A percentile compares a stretch with the other conserved stretches of the same genome.
These are phyloP conservation scores for Kazachstania psychrophila DNA, from an alignment of 805 yeast genomes.

Conservation along the genomic window DNA sequence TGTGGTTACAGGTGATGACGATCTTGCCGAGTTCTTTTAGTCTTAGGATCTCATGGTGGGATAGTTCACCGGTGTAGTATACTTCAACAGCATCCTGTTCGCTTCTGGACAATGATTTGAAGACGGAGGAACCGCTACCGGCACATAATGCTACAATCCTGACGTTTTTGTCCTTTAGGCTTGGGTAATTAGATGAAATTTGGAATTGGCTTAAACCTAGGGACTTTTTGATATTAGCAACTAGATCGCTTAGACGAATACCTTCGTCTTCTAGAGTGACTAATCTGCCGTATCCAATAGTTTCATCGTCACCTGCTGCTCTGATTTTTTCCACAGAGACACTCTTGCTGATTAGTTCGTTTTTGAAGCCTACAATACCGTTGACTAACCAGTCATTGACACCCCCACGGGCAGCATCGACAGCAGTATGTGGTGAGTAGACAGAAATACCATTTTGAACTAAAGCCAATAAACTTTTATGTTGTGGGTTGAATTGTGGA, in stretches of 20 bases:
- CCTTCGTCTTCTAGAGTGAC: conserved; percentile 39
- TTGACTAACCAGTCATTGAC: conserved; percentile 87
- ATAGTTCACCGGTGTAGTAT: conserved; percentile 82
- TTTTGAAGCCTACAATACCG: conserved; percentile 37
- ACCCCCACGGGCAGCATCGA: conserved; percentile 87
- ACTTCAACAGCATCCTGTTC: conserved; percentile 49
- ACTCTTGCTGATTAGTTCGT: conserved; percentile 8
- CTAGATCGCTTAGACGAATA: conserved; percentile 36
- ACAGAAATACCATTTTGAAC: conserved; percentile 77
- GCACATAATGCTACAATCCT: conserved; percentile 78
- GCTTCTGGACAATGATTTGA: conserved; percentile 30
- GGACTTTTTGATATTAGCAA: conserved; percentile 43
- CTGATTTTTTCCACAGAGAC: conserved; percentile 20
- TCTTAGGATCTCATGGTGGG: conserved; percentile 82
- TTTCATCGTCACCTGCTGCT: conserved; percentile 17
- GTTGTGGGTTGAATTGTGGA: conserved; percentile 63
- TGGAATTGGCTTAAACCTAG: conserved; percentile 52
- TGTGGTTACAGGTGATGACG: conserved; percentile 76
- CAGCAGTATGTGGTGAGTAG: conserved; percentile 92
- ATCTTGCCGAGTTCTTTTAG: conserved; percentile 61
- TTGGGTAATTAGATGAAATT: conserved; percentile 37
- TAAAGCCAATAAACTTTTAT: conserved; percentile 59
- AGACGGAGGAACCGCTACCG: conserved; percentile 83
- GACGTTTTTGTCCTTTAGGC: conserved; percentile 29
- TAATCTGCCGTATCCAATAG: conserved; percentile 75